phyloP scores from a whole-genome alignment of 2,329 filamentous ascomycete genomes.

The Aspergillus aculeatinus region DNA sequence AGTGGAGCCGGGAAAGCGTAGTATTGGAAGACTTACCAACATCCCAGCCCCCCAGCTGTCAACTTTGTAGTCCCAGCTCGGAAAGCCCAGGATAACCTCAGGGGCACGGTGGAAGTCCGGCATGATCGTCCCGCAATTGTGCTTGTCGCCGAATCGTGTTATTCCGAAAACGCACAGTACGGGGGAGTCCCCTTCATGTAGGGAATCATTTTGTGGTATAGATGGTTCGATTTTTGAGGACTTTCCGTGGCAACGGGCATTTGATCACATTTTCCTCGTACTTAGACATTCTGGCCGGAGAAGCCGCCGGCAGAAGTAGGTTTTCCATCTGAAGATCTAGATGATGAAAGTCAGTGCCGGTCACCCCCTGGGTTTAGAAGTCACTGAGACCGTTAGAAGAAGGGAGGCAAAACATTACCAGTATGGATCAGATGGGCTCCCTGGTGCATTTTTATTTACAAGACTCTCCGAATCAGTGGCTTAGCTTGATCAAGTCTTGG shows the following conservation, averaged over 20 bases:
- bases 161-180: conserved; percentile 4
- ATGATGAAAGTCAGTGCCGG: not conserved
- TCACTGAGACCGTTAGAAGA: not conserved
- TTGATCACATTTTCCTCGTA: not conserved
- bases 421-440: not conserved
- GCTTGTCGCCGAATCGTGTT: not conserved
- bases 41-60: conserved; percentile 51
- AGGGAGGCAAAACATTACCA: not conserved
- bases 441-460: not conserved
- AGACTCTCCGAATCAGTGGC: conserved; percentile 10
- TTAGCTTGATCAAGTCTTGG: conserved; percentile 11
- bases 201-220: conserved; percentile 1
- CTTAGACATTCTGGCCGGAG: not conserved
- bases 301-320: not conserved
- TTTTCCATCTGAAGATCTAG: conserved; percentile 4
- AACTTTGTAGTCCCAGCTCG: conserved; percentile 42
- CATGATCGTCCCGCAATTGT: conserved; percentile 22
- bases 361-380: too few relatives aligned
- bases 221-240: conserved; percentile 6
- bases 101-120: conserved; percentile 19
- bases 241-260: conserved; percentile 2
- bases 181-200: conserved; percentile 3
- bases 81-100: conserved; percentile 42
- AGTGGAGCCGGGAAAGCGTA: not conserved
- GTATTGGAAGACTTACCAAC: conserved; percentile 36